Base-by-base conservation (phyloP, 2,329 filamentous ascomycete species). In the Dactylellina parvicollis region DNA sequence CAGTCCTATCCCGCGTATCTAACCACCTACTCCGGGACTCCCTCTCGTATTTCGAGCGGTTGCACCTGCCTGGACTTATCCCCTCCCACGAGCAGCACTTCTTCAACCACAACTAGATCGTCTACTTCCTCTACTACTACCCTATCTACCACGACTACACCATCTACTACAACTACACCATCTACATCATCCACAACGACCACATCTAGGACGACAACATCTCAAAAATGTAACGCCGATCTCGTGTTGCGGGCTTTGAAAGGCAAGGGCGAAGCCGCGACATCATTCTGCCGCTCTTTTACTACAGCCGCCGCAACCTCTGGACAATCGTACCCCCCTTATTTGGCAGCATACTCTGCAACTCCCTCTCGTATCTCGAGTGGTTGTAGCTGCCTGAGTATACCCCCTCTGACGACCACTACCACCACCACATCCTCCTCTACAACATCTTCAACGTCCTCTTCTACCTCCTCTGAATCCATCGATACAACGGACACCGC, bases 191-290 rank as follows among this genome's bases (percentile, higher is more conserved):
- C 36, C 4, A 9, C 7, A 16, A 9, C n/a, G 5, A 12, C 5
- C 30, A 5, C 30, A 32, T 32, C 30, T 32, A 5, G 5, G 30
- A 32, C 30, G 12, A 32, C 30, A 12, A 32, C 30, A n/a, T n/a
- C n/a, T n/a, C n/a, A n/a, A n/a, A n/a, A n/a, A n/a, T 60, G 56
- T 28, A 49, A 38, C 18, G 40, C 18, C 8, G 56, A 60, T 60
- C n/a, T 22, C 16, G 28, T 60, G n/a, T 32, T 60, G 26, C 26
- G 56, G 36, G 56, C 42, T 18, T 28, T 60, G 12, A 22, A 38
- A 20, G 42, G 42, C 2, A 60, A 49, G 22, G 28, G 12, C 4
- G 30, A n/a, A 8, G 56, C 28, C 10, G 56, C 56, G 18, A 47
- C 28, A 12, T 47, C 56, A 14, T 60, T 60, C 42, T 60, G 56